Conservation (phyloP, 2,329 filamentous ascomycete species). For the Fusarium incarnatum region DNA sequence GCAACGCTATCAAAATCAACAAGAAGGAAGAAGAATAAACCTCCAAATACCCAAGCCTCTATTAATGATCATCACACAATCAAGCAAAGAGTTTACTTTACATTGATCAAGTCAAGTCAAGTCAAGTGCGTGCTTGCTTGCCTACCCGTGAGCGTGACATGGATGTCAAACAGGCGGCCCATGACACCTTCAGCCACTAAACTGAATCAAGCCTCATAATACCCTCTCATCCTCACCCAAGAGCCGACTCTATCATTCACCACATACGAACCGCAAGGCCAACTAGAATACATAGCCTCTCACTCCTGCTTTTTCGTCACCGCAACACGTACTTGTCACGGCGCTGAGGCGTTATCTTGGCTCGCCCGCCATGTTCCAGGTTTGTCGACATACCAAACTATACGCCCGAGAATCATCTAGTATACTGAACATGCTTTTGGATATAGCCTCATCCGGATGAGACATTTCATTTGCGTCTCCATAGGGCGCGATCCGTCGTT, state of each 20-base stretch:
- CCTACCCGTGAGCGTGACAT: conserved; percentile 24
- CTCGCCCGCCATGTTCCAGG: conserved; percentile 44
- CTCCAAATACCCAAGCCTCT: neutral
- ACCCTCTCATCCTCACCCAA: conserved; percentile 21
- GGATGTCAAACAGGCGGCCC: conserved; percentile 1
- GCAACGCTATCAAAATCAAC: neutral
- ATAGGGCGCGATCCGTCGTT: conserved; percentile 85
- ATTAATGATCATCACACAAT: neutral
- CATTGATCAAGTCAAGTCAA: neutral
- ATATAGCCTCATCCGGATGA: conserved; percentile 74
- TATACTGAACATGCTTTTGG: conserved; percentile 22
- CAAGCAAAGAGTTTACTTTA: neutral
- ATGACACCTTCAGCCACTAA: conserved; percentile 30
- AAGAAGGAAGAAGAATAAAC: too few relatives aligned
- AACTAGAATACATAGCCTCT: neutral
- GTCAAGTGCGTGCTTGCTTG: neutral
- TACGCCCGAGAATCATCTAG: neutral
- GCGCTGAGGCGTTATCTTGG: neutral
- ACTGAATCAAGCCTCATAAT: conserved; percentile 18
- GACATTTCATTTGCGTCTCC: conserved; percentile 81
- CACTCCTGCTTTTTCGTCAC: too few relatives aligned
- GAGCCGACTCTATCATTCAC: neutral
- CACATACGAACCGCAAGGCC: neutral
- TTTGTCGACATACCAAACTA: conserved; percentile 24
- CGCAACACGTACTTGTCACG: neutral